phyloP scores from a whole-genome alignment of 805 yeast species.

The Lachancea fermentati region DNA sequence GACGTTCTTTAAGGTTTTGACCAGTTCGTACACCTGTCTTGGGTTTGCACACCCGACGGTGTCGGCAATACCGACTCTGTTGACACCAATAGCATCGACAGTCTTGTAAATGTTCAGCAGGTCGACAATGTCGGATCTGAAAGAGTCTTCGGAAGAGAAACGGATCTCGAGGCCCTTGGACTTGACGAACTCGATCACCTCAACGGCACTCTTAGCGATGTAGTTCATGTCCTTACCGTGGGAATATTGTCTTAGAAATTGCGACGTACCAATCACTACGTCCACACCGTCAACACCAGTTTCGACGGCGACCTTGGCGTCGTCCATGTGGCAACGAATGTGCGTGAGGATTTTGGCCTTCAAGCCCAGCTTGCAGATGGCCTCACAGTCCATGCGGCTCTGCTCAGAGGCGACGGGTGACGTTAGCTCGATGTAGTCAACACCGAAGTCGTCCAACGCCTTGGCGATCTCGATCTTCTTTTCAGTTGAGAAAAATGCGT shows the following conservation, averaged over 20 bases:
- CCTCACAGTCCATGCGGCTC: conserved; percentile 89
- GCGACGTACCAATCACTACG: conserved; percentile 96
- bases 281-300: conserved; percentile 99
- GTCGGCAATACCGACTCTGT: conserved; percentile 98
- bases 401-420: conserved; percentile 98
- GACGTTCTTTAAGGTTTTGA: conserved; percentile 85
- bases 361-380: conserved; percentile 96
- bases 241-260: conserved; percentile 86
- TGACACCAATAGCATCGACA: conserved; percentile 94
- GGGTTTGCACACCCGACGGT: conserved; percentile 99
- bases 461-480: conserved; percentile 95
- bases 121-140: conserved; percentile 94
- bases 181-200: conserved; percentile 95
- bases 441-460: conserved; percentile 96
- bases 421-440: conserved; percentile 96
- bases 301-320: conserved; percentile 92
- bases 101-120: conserved; percentile 91
- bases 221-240: conserved; percentile 99
- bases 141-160: conserved; percentile 94
- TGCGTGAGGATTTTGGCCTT: conserved; percentile 94
- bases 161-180: conserved; percentile 94
- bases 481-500: conserved; percentile 90
- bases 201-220: conserved; percentile 91
- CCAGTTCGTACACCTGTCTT: conserved; percentile 95
- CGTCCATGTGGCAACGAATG: conserved; percentile 98